Percentiles rank a stretch among this genome's conserved stretches.
phyloP scores from a whole-genome alignment of 805 yeast species.

The Kodamaea restingae region DNA sequence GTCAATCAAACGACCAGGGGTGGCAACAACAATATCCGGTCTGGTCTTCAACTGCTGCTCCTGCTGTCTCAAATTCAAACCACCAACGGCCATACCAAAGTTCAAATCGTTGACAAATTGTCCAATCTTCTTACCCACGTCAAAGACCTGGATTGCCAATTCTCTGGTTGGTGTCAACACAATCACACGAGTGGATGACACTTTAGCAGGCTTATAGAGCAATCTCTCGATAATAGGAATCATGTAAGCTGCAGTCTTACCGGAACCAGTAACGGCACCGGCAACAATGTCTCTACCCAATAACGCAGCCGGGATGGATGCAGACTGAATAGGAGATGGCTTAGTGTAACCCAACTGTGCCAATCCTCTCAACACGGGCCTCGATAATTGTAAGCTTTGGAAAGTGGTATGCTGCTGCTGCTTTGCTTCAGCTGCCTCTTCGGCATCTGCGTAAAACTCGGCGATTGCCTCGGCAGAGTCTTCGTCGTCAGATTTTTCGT shows the following conservation, averaged over 20 bases:
- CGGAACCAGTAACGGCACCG: conserved; percentile 99
- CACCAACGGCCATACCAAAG: conserved; percentile 98
- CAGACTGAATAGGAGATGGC: conserved; percentile 93
- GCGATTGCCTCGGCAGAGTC: conserved; percentile 84
- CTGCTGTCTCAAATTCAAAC: conserved; percentile 89
- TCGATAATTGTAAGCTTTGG: conserved; percentile 73
- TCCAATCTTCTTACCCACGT: conserved; percentile 84
- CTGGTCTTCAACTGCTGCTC: conserved; percentile 88
- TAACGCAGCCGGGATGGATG: conserved; percentile 89
- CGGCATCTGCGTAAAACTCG: conserved; percentile 66
- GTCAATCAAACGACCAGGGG: conserved; percentile 98
- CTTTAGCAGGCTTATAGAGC: conserved; percentile 78
- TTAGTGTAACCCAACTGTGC: conserved; percentile 74
- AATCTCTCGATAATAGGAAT: conserved; percentile 93
- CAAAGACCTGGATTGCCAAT: conserved; percentile 91
- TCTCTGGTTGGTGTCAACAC: conserved; percentile 97
- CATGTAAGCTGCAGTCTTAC: conserved; percentile 98
- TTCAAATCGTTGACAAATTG: conserved; percentile 69
- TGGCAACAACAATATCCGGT: conserved; percentile 95
- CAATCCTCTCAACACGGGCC: conserved; percentile 86
- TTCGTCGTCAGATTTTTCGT: conserved; percentile 23
- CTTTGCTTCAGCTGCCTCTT: conserved; percentile 41
- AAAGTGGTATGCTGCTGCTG: conserved; percentile 58
- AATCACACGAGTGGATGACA: conserved; percentile 85
- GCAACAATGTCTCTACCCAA: conserved; percentile 96